phyloP scores from a whole-genome alignment of 257 asterid species.

The Fraxinus anomala region DNA sequence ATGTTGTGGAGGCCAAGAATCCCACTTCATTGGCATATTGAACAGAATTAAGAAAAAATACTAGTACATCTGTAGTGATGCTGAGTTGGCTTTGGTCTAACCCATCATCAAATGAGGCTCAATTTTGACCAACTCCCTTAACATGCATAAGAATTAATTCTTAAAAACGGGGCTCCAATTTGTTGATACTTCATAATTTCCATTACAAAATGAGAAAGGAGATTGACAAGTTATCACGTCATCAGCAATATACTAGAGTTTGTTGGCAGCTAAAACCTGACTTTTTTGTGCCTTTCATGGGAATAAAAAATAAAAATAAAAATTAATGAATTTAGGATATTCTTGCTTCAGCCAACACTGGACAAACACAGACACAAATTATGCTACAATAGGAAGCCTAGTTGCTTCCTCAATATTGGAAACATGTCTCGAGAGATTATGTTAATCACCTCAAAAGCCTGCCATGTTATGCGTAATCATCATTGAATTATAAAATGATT shows the following conservation, averaged over 20 bases:
- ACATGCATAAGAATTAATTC: not conserved
- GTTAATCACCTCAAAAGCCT: too few relatives aligned
- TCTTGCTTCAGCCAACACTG: not conserved
- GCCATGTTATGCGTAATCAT: too few relatives aligned
- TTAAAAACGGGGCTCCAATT: not conserved
- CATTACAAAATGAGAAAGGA: not conserved
- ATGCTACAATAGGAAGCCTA: too few relatives aligned
- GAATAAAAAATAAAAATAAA: too few relatives aligned
- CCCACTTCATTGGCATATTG: too few relatives aligned
- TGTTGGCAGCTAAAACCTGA: not conserved
- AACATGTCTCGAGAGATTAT: too few relatives aligned
- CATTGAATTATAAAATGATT: too few relatives aligned
- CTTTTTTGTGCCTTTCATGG: not conserved
- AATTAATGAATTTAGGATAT: not conserved
- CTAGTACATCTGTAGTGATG: not conserved
- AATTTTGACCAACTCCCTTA: not conserved
- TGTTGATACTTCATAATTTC: not conserved
- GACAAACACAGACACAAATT: too few relatives aligned
- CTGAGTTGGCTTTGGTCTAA: not conserved
- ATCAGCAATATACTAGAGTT: not conserved
- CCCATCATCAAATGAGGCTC: not conserved
- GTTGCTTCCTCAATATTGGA: too few relatives aligned
- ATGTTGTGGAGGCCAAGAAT: not conserved
- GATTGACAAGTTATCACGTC: not conserved
- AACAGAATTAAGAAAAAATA: too few relatives aligned